Percentiles rank a stretch among this genome's conserved stretches.
Evolutionary conservation across 2,329 filamentous ascomycete genomes (phyloP).

Genomic region (Stenocarpella maydis): DNA sequence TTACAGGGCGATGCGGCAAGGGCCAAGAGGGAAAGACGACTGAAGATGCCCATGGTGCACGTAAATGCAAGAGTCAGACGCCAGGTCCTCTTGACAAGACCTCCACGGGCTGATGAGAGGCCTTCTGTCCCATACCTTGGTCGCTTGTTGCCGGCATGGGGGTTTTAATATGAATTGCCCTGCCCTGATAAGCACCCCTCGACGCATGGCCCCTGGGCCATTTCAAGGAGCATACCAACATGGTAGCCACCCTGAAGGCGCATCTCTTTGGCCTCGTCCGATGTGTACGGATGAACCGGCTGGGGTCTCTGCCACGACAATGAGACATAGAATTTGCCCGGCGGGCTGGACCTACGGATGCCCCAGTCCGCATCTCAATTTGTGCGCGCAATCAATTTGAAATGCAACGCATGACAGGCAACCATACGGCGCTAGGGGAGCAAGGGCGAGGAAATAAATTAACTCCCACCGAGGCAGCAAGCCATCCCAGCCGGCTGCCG

Average conservation of each 20-base stretch:
- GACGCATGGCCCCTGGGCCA: background rate
- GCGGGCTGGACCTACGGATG: slow-evolving; percentile 16
- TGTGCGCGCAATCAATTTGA: slow-evolving; percentile 8
- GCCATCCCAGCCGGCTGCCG: background rate
- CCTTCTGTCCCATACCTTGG: background rate
- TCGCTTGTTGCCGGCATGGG: slow-evolving; percentile 10
- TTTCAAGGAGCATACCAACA: background rate
- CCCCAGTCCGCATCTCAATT: slow-evolving; percentile 27
- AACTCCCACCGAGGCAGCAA: background rate
- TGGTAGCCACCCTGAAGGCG: background rate
- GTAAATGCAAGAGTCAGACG: slow-evolving; percentile 6
- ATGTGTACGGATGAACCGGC: slow-evolving; percentile 14
- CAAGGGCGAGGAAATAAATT: slow-evolving; percentile 1
- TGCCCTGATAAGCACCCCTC: slow-evolving; percentile 11
- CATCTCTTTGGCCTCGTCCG: slow-evolving; percentile 2
- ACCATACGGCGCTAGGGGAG: background rate
- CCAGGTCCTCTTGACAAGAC: background rate
- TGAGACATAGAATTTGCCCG: slow-evolving; percentile 13
- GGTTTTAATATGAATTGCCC: slow-evolving; percentile 2
- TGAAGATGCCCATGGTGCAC: slow-evolving; percentile 24
- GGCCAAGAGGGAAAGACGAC: slow-evolving; percentile 13
- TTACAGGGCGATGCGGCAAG: slow-evolving; percentile 25
- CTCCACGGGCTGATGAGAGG: slow-evolving; percentile 5
- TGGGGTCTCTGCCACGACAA: slow-evolving; percentile 1
- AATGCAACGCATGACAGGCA: slow-evolving; percentile 5